Percentiles rank a stretch among this genome's conserved stretches.
These are phyloP conservation scores for Fusarium sp. DNA, from an alignment of 2,329 filamentous ascomycete species.

Conservation along the genomic window DNA sequence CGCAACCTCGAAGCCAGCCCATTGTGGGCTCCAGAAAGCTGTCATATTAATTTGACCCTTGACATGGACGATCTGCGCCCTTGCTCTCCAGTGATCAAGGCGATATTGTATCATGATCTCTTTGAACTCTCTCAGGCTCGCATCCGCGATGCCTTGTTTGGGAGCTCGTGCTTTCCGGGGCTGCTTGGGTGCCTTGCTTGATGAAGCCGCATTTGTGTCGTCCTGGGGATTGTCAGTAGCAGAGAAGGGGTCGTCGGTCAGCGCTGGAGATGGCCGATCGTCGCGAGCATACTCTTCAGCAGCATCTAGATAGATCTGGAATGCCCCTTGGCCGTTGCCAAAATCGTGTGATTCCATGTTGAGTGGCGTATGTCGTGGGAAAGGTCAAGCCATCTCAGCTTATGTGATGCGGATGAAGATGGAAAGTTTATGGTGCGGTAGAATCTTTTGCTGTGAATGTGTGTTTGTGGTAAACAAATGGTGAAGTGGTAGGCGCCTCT, in stretches of 20 bases:
- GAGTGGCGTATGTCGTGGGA: background rate
- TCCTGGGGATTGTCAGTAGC: background rate
- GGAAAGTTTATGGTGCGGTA: background rate
- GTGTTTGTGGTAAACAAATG: background rate
- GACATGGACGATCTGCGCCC: constrained; percentile 30
- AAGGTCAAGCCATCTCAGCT: background rate
- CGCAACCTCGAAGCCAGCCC: background rate
- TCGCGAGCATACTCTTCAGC: background rate
- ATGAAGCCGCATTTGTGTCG: background rate
- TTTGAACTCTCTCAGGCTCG: constrained; percentile 17
- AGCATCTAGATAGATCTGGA: background rate
- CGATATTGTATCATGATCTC: constrained; percentile 31
- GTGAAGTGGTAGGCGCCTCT: background rate
- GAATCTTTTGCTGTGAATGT: background rate
- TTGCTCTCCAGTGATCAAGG: constrained; percentile 33
- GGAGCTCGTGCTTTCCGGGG: background rate
- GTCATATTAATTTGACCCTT: constrained; percentile 32
- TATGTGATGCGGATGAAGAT: background rate
- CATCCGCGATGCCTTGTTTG: background rate
- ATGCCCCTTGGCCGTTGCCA: background rate
- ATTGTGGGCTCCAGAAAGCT: constrained; percentile 32
- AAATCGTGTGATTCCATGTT: constrained; percentile 6
- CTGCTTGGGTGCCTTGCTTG: background rate
- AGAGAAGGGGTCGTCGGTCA: background rate
- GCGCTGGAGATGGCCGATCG: background rate